Evolutionary conservation across 768 basidiomycete genomes (phyloP).

Genomic region (Mycena pura): DNA sequence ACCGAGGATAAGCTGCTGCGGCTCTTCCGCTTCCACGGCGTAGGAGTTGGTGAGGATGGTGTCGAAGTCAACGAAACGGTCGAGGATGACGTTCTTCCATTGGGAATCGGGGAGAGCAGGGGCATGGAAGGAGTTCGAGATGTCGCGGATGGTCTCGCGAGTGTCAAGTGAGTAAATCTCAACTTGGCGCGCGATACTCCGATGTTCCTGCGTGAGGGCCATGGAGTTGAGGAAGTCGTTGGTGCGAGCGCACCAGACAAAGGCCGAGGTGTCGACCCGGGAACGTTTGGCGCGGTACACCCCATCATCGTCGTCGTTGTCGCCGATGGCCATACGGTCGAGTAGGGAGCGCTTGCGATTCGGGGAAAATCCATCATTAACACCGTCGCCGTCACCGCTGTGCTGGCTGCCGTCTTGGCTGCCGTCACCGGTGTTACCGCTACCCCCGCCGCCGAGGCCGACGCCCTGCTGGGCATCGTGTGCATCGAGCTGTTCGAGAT

Average conservation of each 20-base stretch:
- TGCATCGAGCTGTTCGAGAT: constrained; percentile 3
- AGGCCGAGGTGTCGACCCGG: background rate
- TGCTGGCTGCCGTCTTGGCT: background rate
- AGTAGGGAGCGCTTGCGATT: background rate
- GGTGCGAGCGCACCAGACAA: background rate
- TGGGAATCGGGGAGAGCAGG: constrained; percentile 5
- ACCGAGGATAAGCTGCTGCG: constrained; percentile 10
- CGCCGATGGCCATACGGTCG: background rate
- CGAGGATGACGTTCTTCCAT: constrained; percentile 5
- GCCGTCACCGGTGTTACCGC: background rate
- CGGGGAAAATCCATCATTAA: background rate
- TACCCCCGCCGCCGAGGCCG: background rate
- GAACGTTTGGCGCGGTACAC: background rate
- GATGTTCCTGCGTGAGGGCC: constrained; percentile 2
- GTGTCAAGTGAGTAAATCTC: background rate
- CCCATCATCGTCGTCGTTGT: background rate
- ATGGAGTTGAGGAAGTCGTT: constrained; percentile 5
- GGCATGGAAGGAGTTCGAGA: background rate
- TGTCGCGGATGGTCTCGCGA: background rate
- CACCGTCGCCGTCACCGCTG: background rate
- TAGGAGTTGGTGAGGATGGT: background rate
- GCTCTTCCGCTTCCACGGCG: constrained; percentile 6
- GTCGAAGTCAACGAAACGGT: constrained; percentile 15
- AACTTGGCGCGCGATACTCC: background rate
- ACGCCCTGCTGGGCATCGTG: background rate